phyloP scores from a whole-genome alignment of 148 eudicot genomes.

The Diospyros lotus region DNA sequence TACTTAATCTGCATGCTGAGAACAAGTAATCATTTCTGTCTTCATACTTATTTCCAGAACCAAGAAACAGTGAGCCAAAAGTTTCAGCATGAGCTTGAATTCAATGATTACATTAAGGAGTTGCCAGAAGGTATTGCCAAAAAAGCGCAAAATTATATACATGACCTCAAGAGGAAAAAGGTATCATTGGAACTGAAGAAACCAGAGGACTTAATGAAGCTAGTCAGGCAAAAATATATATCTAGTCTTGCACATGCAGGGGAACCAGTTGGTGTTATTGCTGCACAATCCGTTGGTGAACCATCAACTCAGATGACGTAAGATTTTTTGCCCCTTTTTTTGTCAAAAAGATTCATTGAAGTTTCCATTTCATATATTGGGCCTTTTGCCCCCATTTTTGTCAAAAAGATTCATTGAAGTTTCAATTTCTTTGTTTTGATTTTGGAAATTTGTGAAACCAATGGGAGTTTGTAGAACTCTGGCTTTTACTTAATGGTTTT shows the following conservation, averaged over 20 bases:
- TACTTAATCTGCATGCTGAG: neutral
- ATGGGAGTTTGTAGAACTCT: neutral
- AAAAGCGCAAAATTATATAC: constrained; percentile 38
- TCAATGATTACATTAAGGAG: constrained; percentile 50
- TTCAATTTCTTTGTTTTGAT: neutral
- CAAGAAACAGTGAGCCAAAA: constrained; percentile 48
- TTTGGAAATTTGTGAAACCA: neutral
- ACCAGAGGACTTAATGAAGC: constrained; percentile 41
- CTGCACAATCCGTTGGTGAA: constrained; percentile 96
- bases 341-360: neutral
- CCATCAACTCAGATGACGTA: constrained; percentile 99
- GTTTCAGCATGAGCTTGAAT: constrained; percentile 46
- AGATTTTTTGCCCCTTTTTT: constrained; percentile 22
- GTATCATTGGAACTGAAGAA: constrained; percentile 19
- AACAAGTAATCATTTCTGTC: neutral
- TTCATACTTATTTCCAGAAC: constrained; percentile 47
- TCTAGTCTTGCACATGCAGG: constrained; percentile 90
- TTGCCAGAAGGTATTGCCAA: constrained; percentile 57
- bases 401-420: neutral
- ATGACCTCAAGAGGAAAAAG: constrained; percentile 10
- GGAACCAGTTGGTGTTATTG: constrained; percentile 97
- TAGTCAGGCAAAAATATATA: constrained; percentile 74
- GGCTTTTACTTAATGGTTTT: neutral
- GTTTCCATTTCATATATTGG: neutral
- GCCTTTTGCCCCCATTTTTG: neutral